Percentiles rank a stretch among this genome's conserved stretches.
These are phyloP conservation scores for Fonsecaea nubica DNA, from an alignment of 2,329 filamentous ascomycete species.

Conservation along the genomic window DNA sequence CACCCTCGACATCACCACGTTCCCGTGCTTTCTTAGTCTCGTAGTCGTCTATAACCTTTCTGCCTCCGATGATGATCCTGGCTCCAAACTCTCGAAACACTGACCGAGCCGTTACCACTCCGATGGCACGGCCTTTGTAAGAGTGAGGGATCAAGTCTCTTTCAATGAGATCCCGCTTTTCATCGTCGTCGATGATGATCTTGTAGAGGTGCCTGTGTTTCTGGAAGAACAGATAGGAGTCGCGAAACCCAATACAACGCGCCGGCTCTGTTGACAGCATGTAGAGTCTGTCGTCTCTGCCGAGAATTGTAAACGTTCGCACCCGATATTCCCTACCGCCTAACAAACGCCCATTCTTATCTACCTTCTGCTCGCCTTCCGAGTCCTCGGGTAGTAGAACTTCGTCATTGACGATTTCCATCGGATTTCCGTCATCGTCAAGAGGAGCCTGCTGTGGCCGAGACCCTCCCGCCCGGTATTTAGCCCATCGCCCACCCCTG, in stretches of 20 bases:
- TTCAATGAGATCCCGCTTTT: constrained; percentile 95
- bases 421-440: constrained; percentile 91
- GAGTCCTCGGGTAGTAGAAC: constrained; percentile 84
- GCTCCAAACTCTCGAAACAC: constrained; percentile 97
- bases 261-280: constrained; percentile 99
- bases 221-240: constrained; percentile 98
- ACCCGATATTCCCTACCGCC: constrained; percentile 92
- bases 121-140: constrained; percentile 97
- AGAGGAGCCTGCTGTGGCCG: constrained; percentile 83
- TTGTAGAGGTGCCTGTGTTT: constrained; percentile 97
- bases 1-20: constrained; percentile 82
- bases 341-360: constrained; percentile 81
- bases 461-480: constrained; percentile 73
- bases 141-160: constrained; percentile 95
- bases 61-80: constrained; percentile 89
- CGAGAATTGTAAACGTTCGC: constrained; percentile 88
- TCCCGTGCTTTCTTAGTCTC: constrained; percentile 75
- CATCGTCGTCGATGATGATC: constrained; percentile 96
- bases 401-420: constrained; percentile 91
- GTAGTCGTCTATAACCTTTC: constrained; percentile 87
- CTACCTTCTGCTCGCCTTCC: constrained; percentile 91
- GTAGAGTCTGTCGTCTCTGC: constrained; percentile 84
- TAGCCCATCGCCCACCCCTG: constrained; percentile 72
- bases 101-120: constrained; percentile 92
- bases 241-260: constrained; percentile 93